phyloP scores from a whole-genome alignment of 495 filamentous ascomycete genomes.

The Hyaloscypha bicolor region DNA sequence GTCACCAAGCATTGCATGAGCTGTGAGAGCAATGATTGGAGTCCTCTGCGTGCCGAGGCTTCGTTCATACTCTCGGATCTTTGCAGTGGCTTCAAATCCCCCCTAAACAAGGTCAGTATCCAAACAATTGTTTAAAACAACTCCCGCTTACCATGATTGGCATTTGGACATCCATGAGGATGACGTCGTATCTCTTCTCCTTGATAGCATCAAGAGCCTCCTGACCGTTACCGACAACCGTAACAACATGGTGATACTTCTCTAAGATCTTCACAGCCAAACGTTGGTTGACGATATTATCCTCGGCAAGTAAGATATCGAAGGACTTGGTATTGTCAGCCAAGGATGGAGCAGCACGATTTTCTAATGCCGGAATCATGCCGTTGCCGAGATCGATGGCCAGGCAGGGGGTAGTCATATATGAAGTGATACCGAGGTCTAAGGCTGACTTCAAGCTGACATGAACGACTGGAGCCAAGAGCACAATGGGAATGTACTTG shows the following conservation, averaged over 20 bases:
- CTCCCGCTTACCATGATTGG: constrained; percentile 78
- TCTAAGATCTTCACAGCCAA: constrained; percentile 96
- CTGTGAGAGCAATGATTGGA: constrained; percentile 95
- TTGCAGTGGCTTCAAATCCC: constrained; percentile 95
- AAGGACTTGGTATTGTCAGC: constrained; percentile 96
- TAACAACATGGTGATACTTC: constrained; percentile 96
- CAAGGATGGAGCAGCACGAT: constrained; percentile 85
- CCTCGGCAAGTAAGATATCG: constrained; percentile 93
- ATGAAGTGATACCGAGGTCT: constrained; percentile 94
- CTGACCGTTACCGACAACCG: constrained; percentile 91
- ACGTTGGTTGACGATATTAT: constrained; percentile 97
- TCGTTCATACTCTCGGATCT: constrained; percentile 93
- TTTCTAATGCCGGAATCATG: constrained; percentile 97
- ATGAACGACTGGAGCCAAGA: constrained; percentile 87
- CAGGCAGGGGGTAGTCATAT: constrained; percentile 97
- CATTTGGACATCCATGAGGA: constrained; percentile 99
- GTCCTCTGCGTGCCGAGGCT: constrained; percentile 76
- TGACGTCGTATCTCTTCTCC: constrained; percentile 90
- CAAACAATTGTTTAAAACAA: background rate
- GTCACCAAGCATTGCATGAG: constrained; percentile 99
- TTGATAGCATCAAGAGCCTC: constrained; percentile 91
- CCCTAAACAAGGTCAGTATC: constrained; percentile 53
- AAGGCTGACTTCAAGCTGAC: constrained; percentile 93
- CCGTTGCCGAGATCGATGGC: constrained; percentile 96
- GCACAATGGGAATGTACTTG: constrained; percentile 96